phyloP scores from a whole-genome alignment of 495 filamentous ascomycete species.

The Collariella sp. region DNA sequence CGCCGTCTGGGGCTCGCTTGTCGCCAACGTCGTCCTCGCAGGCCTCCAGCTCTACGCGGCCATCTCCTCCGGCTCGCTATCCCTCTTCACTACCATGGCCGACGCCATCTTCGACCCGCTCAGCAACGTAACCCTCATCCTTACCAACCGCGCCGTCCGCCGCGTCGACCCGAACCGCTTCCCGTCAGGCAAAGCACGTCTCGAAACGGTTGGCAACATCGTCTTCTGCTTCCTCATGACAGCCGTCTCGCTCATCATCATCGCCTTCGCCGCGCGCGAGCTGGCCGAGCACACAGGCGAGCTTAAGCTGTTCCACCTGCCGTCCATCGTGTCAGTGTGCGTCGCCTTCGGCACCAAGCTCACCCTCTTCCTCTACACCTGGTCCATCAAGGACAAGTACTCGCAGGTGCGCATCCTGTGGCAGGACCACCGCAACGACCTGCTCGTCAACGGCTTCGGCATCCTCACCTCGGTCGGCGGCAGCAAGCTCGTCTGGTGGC shows the following conservation, averaged over 20 bases:
- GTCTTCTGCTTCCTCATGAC: slow-evolving; percentile 97
- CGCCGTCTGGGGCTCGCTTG: slow-evolving; percentile 83
- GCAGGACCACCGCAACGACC: slow-evolving; percentile 83
- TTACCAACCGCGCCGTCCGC: slow-evolving; percentile 81
- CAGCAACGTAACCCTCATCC: slow-evolving; percentile 79
- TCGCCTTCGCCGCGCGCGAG: slow-evolving; percentile 73
- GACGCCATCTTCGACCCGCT: slow-evolving; percentile 93
- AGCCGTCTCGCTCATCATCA: slow-evolving; percentile 79
- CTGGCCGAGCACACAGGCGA: slow-evolving; percentile 43
- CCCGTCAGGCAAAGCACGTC: slow-evolving; percentile 86
- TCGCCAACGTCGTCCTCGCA: slow-evolving; percentile 71
- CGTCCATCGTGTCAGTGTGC: slow-evolving; percentile 80
- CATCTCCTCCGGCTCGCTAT: slow-evolving; percentile 75
- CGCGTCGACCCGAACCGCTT: slow-evolving; percentile 84
- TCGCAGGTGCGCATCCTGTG: slow-evolving; percentile 84
- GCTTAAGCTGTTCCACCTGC: slow-evolving; percentile 62
- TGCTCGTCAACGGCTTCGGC: slow-evolving; percentile 87
- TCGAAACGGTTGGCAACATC: slow-evolving; percentile 95
- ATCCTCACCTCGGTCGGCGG: slow-evolving; percentile 82
- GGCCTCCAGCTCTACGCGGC: slow-evolving; percentile 84
- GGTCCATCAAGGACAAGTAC: slow-evolving; percentile 78
- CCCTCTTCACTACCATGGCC: slow-evolving; percentile 96
- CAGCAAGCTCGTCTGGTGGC: slow-evolving; percentile 83
- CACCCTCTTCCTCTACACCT: slow-evolving; percentile 82
- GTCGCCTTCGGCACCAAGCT: slow-evolving; percentile 82